phyloP scores from a whole-genome alignment of 768 basidiomycete genomes.

The Russula sp. region DNA sequence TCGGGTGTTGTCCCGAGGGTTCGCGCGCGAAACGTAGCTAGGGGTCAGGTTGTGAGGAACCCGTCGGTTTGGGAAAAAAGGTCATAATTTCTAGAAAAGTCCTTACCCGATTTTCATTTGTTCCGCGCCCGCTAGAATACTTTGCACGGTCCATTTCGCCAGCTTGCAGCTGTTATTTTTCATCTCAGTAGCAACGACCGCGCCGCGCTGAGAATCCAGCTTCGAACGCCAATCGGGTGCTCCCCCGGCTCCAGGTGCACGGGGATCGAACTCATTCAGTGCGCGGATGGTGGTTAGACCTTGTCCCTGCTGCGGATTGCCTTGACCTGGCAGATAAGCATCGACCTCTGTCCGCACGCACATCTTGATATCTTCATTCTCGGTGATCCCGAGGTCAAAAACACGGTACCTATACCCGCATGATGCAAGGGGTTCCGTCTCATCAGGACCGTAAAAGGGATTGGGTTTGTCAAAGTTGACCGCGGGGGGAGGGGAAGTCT shows the following conservation, averaged over 20 bases:
- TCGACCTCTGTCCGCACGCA: conserved; percentile 97
- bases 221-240: conserved; percentile 99
- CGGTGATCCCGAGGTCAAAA: conserved; percentile 86
- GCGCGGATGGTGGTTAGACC: conserved; percentile 90
- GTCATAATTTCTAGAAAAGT: conserved; percentile 6
- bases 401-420: conserved; percentile 96
- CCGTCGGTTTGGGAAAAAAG: neutral
- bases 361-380: conserved; percentile 88
- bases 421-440: conserved; percentile 91
- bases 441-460: conserved; percentile 92
- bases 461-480: conserved; percentile 83
- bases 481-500: conserved; percentile 57
- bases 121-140: conserved; percentile 91
- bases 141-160: conserved; percentile 96
- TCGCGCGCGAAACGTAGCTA: conserved; percentile 93
- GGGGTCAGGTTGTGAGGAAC: conserved; percentile 22
- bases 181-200: conserved; percentile 99
- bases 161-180: conserved; percentile 99
- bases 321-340: conserved; percentile 67
- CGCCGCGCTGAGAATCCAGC: conserved; percentile 92
- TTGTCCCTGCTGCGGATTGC: conserved; percentile 62
- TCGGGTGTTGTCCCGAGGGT: conserved; percentile 90
- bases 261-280: conserved; percentile 94
- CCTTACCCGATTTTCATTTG: conserved; percentile 93
- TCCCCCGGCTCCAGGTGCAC: conserved; percentile 85